Evolutionary conservation across 1,284 basidiomycete genomes (phyloP), one percentile per base, ranked within the genome.

Genomic region (Cystobasidiaceae sp.): DNA sequence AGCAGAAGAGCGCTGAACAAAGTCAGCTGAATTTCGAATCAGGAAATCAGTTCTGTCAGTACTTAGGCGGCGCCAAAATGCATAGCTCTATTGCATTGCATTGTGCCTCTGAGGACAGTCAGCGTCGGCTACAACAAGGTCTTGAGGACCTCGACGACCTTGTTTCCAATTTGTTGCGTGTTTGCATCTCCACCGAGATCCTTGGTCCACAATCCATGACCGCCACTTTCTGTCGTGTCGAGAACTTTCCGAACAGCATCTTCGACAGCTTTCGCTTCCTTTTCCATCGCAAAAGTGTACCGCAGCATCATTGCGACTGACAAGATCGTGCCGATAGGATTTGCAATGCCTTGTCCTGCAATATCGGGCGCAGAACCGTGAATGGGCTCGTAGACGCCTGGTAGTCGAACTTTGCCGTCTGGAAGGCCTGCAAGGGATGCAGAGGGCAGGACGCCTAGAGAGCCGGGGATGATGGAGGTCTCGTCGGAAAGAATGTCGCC

Each of bases 351-450:
- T 76, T 90, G 81, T 1, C 92, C 93, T 6, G 93, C 92, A 71
- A 97, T 97, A 74, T 97, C 94, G 51, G 94, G 94, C 1, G 94
- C 94, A 33, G 91, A 94, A 56, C 90, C 90, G 74, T 92, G 90
- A 63, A 96, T 94, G 66, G 94, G 94, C 78, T 98, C 94, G 80
- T 98, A 98, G 60, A 99, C 80, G 52, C 96, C 96, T 13, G 83
- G 78, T 67, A 84, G 81, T 30, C 84, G 83, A 17, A 77, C 80
- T 30, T 86, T 82, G 54, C 85, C 81, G 43, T 87, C 85, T 1
- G 94, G 96, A 30, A 93, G 88, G 45, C 91, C 93, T 5, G 93
- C 89, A 15, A 97, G 84, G 9, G 93, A 97, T 9, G 94, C 94
- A 9, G 94, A 97, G 19, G 96, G 94, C 13, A 98, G 82, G 23